A percentile compares a stretch with the other conserved stretches of the same genome.
Conservation (phyloP, 2,329 filamentous ascomycete species). For the Aspergillus calidoustus region DNA sequence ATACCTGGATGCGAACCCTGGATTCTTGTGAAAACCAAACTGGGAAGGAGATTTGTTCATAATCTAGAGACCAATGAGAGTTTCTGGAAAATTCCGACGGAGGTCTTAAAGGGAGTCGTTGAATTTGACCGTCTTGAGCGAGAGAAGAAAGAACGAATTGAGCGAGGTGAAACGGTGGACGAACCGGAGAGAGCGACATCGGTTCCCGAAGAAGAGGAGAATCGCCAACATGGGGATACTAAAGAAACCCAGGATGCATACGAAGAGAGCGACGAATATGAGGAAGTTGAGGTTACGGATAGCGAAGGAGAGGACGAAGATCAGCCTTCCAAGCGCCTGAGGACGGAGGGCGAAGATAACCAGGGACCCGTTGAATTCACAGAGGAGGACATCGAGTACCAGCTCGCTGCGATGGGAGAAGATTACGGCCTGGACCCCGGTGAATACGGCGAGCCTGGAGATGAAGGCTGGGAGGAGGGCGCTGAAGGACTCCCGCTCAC, state of each 20-base stretch:
- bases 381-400: constrained; percentile 92
- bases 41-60: constrained; percentile 86
- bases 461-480: constrained; percentile 68
- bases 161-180: constrained; percentile 14
- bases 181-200: constrained; percentile 24
- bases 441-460: constrained; percentile 70
- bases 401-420: constrained; percentile 85
- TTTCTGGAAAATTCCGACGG: constrained; percentile 91
- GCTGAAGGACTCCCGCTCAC: constrained; percentile 72
- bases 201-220: constrained; percentile 13
- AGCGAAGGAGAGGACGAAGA: constrained; percentile 57
- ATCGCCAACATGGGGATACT: constrained; percentile 21
- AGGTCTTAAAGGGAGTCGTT: constrained; percentile 75
- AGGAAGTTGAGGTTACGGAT: constrained; percentile 75
- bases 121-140: constrained; percentile 74
- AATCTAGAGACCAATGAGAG: constrained; percentile 85
- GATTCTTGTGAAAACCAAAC: constrained; percentile 91
- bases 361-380: constrained; percentile 74
- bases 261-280: constrained; percentile 72
- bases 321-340: constrained; percentile 58
- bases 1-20: constrained; percentile 86
- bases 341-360: constrained; percentile 56
- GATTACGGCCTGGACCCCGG: constrained; percentile 79
- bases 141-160: constrained; percentile 54
- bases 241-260: constrained; percentile 41